These are phyloP conservation scores for Pyrenophora seminiperda DNA, from an alignment of 2,329 filamentous ascomycete species.

Conservation along the genomic window DNA sequence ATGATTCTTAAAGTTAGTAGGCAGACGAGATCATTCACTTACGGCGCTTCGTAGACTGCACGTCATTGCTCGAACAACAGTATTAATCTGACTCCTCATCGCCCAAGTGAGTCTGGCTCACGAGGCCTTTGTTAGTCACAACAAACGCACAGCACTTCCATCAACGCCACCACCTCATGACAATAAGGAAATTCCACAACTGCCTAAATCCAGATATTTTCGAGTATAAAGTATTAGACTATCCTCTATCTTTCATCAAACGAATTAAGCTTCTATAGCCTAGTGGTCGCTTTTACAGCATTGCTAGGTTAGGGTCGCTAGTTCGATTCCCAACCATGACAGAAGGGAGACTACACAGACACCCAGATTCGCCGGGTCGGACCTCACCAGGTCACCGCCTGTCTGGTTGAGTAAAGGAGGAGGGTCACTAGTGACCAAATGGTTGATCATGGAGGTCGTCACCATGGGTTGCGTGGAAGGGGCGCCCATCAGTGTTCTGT, in stretches of 20 bases:
- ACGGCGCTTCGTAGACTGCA: not conserved
- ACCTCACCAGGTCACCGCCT: not conserved
- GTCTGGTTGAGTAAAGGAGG: slow-evolving; percentile 2
- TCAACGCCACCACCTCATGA: not conserved
- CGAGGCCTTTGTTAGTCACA: not conserved
- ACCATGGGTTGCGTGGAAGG: slow-evolving; percentile 8
- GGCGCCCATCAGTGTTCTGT: slow-evolving; percentile 9
- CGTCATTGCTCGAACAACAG: not conserved
- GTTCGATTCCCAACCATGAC: not conserved
- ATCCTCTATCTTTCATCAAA: not conserved
- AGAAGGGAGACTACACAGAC: slow-evolving; percentile 10
- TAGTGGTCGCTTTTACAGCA: not conserved
- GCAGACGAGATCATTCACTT: not conserved
- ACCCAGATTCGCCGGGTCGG: not conserved
- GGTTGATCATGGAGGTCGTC: slow-evolving; percentile 3
- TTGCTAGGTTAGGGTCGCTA: not conserved
- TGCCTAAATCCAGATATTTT: not conserved
- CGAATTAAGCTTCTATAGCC: not conserved
- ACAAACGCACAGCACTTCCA: slow-evolving; percentile 8
- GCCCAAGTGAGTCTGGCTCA: slow-evolving; percentile 5
- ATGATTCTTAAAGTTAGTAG: not conserved
- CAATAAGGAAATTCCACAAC: not conserved
- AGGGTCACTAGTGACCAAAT: no score
- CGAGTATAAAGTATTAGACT: not conserved
- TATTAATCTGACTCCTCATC: not conserved